phyloP scores from a whole-genome alignment of 257 asterid genomes.

The Rehmannia glutinosa region DNA sequence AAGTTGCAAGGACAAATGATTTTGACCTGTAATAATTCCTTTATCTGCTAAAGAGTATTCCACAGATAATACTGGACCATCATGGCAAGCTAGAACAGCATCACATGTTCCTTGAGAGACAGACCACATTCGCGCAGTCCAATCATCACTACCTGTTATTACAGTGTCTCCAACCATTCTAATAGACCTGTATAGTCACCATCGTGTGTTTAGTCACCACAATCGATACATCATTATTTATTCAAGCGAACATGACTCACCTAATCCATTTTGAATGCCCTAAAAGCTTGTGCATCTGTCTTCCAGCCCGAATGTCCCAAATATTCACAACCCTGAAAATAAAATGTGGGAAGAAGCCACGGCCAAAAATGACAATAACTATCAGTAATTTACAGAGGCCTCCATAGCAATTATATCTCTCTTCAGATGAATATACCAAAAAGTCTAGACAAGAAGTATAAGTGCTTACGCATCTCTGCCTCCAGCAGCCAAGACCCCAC shows the following conservation, averaged over 20 bases:
- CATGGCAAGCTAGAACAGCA: conserved; percentile 95
- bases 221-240: conserved; percentile 21
- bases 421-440: conserved; percentile 6
- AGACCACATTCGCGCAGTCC: conserved; percentile 99
- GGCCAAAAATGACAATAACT: conserved; percentile 16
- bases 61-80: conserved; percentile 88
- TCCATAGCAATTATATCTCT: conserved; percentile 1
- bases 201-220: conserved; percentile 23
- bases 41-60: conserved; percentile 79
- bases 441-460: not conserved
- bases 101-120: conserved; percentile 89
- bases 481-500: conserved; percentile 89
- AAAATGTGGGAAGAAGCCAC: conserved; percentile 22
- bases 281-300: conserved; percentile 84
- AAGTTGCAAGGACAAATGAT: conserved; percentile 10
- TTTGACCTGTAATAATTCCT: conserved; percentile 86
- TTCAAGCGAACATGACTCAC: conserved; percentile 31
- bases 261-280: conserved; percentile 98
- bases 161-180: conserved; percentile 96
- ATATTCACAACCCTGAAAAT: conserved; percentile 63
- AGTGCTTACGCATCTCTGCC: conserved; percentile 85
- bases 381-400: conserved; percentile 6
- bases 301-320: conserved; percentile 96
- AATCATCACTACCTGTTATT: conserved; percentile 96
- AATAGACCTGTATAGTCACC: conserved; percentile 60